Base-by-base conservation (phyloP, 2,329 filamentous ascomycete genomes). In the Sporothrix luriei region DNA sequence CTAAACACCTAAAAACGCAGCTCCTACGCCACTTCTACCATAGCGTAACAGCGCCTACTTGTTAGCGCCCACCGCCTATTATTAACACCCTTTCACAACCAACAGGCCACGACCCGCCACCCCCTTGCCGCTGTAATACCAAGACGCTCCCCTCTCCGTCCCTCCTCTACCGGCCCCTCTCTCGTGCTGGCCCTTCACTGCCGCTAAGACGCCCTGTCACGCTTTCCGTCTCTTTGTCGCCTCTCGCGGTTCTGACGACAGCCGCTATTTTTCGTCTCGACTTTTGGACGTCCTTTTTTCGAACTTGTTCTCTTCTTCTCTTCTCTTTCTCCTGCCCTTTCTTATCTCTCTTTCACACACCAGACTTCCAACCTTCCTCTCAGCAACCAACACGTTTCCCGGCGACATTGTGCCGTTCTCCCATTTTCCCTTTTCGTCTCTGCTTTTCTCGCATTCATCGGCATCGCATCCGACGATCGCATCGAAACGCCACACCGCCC, bases 201-300 rank as follows among this genome's bases (percentile, higher is more conserved):
- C 57, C 57, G 57, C 38, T 46, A 40, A 43, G 21, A 24, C 26
- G 62, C 62, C 62, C 11, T 38, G 26, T 38, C 24, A 49, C 43
- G 21, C 59, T 49, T 29, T 33, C 19, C 21, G 10, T 21, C 33
- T 46, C 13, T 40, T 11, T 62, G 57, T 46, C 21, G 57, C 57
- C 57, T 62, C 57, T 62, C 57, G 57, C 57, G 57, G 57, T 40
- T 52, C 51, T 57, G 65, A 48, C 65, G 65, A 67, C 65, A 67
- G 51, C 51, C 51, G 29, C 51, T 48, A 52, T 43, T 64, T 61
- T 54, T 33, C 14, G 61, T 51, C 61, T 54, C 33, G 24, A 49
- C 51, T 69, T 52, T 52, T 54, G 38, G 40, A 55, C 66, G 21
- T 68, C 38, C 57, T 40, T 29, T 46, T 40, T 65, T 16, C 40